Evolutionary conservation across 1,284 basidiomycete genomes (phyloP).

Genomic region (Trichosporon faecale): DNA sequence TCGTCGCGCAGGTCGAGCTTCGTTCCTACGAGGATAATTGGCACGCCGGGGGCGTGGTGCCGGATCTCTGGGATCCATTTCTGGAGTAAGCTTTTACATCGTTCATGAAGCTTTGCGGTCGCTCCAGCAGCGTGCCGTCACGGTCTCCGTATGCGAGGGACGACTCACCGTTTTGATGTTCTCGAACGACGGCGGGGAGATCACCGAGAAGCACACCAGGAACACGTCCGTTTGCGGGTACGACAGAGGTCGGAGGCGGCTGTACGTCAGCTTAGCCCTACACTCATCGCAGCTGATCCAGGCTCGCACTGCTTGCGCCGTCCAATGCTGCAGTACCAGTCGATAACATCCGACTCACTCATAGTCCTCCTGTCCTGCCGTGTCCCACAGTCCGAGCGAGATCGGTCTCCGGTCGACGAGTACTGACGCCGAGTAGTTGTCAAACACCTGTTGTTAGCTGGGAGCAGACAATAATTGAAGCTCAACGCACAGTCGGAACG

Average conservation of each 20-base stretch:
- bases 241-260: slow-evolving; percentile 92
- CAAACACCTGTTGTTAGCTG: slow-evolving; percentile 38
- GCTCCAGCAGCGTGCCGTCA: neutral
- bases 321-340: neutral
- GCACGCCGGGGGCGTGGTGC: slow-evolving; percentile 63
- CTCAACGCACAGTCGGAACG: slow-evolving; percentile 41
- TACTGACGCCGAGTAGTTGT: slow-evolving; percentile 61
- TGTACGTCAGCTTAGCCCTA: slow-evolving; percentile 45
- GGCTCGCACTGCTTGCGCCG: neutral
- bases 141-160: too few relatives aligned
- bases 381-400: slow-evolving; percentile 55
- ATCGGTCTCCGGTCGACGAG: slow-evolving; percentile 99
- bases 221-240: slow-evolving; percentile 99
- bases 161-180: slow-evolving; percentile 53
- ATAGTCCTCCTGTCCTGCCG: slow-evolving; percentile 81
- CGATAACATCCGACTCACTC: slow-evolving; percentile 32
- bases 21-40: slow-evolving; percentile 58
- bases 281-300: neutral
- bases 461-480: too few relatives aligned
- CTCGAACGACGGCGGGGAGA: slow-evolving; percentile 94
- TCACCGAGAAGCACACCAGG: slow-evolving; percentile 97
- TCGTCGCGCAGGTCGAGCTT: slow-evolving; percentile 97
- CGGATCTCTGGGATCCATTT: slow-evolving; percentile 96
- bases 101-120: too few relatives aligned
- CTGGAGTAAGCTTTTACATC: neutral